phyloP scores from a whole-genome alignment of 345 rosid genomes.

The sweet orange (Citrus sinensis) region DVS_A1.0 CM039166.1:13351001-13351500 shows the following conservation, averaged over 20 bases:
- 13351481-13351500: neutral
- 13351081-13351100: conserved; percentile 31
- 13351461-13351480: neutral
- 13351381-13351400: neutral
- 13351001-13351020: conserved; percentile 81
- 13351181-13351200: conserved; percentile 20
- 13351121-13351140: neutral
- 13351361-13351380: neutral
- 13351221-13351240: neutral
- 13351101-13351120: conserved; percentile 9
- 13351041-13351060: conserved; percentile 73
- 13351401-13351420: neutral
- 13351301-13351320: conserved; percentile 25
- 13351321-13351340: neutral
- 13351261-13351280: conserved; percentile 33
- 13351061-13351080: conserved; percentile 79
- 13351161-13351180: neutral
- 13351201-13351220: conserved; percentile 19
- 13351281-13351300: conserved; percentile 24
- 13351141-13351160: neutral
- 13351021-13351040: conserved; percentile 77
- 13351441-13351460: neutral
- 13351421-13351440: neutral
- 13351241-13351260: conserved; percentile 32
- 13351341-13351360: neutral